Conservation (phyloP, 2,329 filamentous ascomycete genomes). For the Xylariaceae sp. region DNA sequence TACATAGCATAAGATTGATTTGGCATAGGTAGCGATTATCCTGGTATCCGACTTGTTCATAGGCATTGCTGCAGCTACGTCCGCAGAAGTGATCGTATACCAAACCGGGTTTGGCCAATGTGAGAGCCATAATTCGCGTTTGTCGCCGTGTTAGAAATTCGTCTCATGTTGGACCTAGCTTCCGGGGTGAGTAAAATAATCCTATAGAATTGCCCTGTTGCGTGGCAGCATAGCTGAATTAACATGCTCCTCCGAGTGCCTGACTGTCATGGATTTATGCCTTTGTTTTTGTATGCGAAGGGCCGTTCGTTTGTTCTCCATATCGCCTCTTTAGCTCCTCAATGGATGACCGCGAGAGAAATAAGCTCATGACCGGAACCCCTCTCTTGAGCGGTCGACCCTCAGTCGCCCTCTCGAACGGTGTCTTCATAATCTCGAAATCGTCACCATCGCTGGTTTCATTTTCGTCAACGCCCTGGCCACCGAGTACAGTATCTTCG, state of each 20-base stretch:
- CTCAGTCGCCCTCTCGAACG: constrained; percentile 60
- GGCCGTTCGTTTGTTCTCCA: constrained; percentile 53
- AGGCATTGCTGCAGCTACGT: not conserved
- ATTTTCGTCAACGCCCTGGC: constrained; percentile 34
- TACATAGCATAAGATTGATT: constrained; percentile 12
- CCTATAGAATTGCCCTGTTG: too few relatives aligned
- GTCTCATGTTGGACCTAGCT: too few relatives aligned
- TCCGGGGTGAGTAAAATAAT: too few relatives aligned
- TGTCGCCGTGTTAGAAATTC: not conserved
- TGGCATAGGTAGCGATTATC: constrained; percentile 23
- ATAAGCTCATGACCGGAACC: constrained; percentile 64
- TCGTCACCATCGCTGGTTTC: constrained; percentile 48
- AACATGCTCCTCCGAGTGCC: too few relatives aligned
- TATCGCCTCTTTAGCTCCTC: constrained; percentile 58
- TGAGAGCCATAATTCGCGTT: not conserved
- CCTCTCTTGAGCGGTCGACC: constrained; percentile 52
- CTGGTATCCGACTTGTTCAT: constrained; percentile 20
- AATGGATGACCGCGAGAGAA: constrained; percentile 60
- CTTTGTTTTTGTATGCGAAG: not conserved
- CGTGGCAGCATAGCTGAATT: too few relatives aligned
- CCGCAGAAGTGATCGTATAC: constrained; percentile 5
- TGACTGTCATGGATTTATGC: not conserved
- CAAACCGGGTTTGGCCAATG: constrained; percentile 6
- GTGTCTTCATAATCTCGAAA: constrained; percentile 64
- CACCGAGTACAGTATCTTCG: constrained; percentile 51